Percentiles rank a stretch among this genome's conserved stretches.
Conservation (phyloP, 495 filamentous ascomycete genomes). For the Glonium stellatum region DNA sequence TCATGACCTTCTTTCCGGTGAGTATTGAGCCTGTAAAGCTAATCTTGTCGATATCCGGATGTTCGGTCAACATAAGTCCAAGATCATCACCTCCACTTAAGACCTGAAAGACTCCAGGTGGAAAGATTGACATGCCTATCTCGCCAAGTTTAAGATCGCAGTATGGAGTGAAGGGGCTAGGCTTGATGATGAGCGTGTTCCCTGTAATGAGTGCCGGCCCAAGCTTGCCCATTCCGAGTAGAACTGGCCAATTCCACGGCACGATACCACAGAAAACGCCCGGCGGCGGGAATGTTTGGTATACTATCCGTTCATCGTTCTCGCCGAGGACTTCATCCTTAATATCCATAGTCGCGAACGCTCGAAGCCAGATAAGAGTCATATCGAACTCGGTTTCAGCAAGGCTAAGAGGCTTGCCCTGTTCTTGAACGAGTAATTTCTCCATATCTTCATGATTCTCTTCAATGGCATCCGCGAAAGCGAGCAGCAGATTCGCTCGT, state of each 20-base stretch:
- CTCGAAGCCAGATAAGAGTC: conserved; percentile 12
- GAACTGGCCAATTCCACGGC: conserved; percentile 8
- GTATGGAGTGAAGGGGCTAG: conserved; percentile 58
- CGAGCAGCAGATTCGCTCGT: conserved; percentile 5
- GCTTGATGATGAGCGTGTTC: conserved; percentile 52
- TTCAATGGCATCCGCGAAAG: conserved; percentile 14
- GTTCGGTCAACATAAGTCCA: conserved; percentile 29
- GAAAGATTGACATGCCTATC: conserved; percentile 47
- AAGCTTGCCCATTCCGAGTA: conserved; percentile 18
- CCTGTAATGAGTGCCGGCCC: conserved; percentile 47
- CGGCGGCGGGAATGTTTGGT: neutral
- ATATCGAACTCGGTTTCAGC: conserved; percentile 12
- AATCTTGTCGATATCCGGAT: conserved; percentile 31
- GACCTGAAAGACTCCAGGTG: conserved; percentile 52
- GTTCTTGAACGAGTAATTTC: conserved; percentile 7
- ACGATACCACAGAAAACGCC: conserved; percentile 1
- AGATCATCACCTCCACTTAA: conserved; percentile 45
- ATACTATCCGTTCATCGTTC: neutral
- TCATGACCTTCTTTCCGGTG: conserved; percentile 35
- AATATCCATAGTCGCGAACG: conserved; percentile 9
- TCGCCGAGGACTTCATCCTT: conserved; percentile 11
- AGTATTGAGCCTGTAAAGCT: conserved; percentile 33
- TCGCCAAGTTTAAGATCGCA: conserved; percentile 52
- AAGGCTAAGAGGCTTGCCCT: conserved; percentile 12
- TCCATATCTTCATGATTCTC: conserved; percentile 3